These are phyloP conservation scores for Jamesozyma jinghongensis DNA, from an alignment of 805 yeast genomes.

Conservation along the genomic window DNA sequence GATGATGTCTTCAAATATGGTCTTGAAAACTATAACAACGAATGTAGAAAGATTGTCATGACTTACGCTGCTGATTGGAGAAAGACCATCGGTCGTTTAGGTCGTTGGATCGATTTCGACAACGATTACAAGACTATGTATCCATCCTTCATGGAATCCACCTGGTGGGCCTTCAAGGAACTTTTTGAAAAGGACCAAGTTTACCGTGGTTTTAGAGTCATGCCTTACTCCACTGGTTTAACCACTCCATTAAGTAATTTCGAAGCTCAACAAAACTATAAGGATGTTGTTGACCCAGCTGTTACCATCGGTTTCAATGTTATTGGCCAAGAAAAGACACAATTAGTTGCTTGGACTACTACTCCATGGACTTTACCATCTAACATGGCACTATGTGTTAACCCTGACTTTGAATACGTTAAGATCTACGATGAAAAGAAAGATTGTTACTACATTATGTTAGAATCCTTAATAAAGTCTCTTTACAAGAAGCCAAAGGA, in stretches of 20 bases:
- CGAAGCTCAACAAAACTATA: conserved; percentile 97
- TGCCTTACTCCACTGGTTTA: conserved; percentile 98
- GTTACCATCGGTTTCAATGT: conserved; percentile 85
- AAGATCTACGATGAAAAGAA: conserved; percentile 87
- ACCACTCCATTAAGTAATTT: conserved; percentile 95
- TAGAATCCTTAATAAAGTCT: conserved; percentile 74
- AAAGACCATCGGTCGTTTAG: conserved; percentile 82
- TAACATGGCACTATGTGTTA: conserved; percentile 82
- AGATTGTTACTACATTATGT: conserved; percentile 68
- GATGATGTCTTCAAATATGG: conserved; percentile 94
- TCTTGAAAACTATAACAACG: conserved; percentile 84
- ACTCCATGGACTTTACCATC: conserved; percentile 99
- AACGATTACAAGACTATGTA: conserved; percentile 95
- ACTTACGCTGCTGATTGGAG: conserved; percentile 95
- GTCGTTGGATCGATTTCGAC: conserved; percentile 99
- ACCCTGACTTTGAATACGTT: conserved; percentile 83
- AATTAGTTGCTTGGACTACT: conserved; percentile 96
- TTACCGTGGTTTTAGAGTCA: conserved; percentile 90
- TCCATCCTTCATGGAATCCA: conserved; percentile 95
- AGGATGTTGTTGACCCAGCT: conserved; percentile 95
- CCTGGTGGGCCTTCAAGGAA: conserved; percentile 97
- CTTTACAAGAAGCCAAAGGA: conserved; percentile 90
- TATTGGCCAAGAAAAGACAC: conserved; percentile 69
- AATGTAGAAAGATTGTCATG: conserved; percentile 96
- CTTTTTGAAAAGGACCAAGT: conserved; percentile 78